Percentiles rank a stretch among this genome's conserved stretches.
Evolutionary conservation across 2,329 filamentous ascomycete genomes (phyloP).

Genomic region (Fusarium equiseti): DNA sequence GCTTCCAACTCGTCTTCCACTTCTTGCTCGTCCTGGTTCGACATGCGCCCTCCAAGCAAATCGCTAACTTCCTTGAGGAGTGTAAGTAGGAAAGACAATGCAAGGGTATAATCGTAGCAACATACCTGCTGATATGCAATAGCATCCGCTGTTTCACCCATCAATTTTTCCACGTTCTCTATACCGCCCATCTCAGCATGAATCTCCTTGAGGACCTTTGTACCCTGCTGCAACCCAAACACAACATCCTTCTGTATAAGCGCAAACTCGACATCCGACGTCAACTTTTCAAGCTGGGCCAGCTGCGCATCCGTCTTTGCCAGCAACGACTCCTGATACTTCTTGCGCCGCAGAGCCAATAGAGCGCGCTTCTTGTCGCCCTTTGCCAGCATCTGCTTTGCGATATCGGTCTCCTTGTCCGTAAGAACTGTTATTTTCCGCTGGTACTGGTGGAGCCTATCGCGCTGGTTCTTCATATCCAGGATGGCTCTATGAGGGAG

Average conservation of each 20-base stretch:
- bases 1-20: conserved; percentile 94
- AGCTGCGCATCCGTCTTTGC: conserved; percentile 92
- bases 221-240: conserved; percentile 92
- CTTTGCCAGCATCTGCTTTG: conserved; percentile 81
- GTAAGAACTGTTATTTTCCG: conserved; percentile 89
- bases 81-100: conserved; percentile 20
- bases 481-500: conserved; percentile 82
- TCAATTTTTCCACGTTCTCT: conserved; percentile 92
- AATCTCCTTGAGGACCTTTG: conserved; percentile 88
- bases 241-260: conserved; percentile 96
- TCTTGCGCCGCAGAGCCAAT: conserved; percentile 91
- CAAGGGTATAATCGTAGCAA: not conserved
- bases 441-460: conserved; percentile 97
- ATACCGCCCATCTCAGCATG: conserved; percentile 96
- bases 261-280: conserved; percentile 91
- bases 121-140: conserved; percentile 88
- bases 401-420: conserved; percentile 86
- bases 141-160: conserved; percentile 92
- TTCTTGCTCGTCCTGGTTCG: conserved; percentile 95
- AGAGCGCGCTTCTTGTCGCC: conserved; percentile 86
- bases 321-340: conserved; percentile 93
- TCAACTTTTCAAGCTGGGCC: conserved; percentile 91
- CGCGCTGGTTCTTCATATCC: conserved; percentile 96
- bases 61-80: conserved; percentile 83
- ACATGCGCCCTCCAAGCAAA: conserved; percentile 88